Evolutionary conservation across 768 basidiomycete species (phyloP), one percentile per base, ranked within the genome.

Genomic region (Phaffia australis): DNA sequence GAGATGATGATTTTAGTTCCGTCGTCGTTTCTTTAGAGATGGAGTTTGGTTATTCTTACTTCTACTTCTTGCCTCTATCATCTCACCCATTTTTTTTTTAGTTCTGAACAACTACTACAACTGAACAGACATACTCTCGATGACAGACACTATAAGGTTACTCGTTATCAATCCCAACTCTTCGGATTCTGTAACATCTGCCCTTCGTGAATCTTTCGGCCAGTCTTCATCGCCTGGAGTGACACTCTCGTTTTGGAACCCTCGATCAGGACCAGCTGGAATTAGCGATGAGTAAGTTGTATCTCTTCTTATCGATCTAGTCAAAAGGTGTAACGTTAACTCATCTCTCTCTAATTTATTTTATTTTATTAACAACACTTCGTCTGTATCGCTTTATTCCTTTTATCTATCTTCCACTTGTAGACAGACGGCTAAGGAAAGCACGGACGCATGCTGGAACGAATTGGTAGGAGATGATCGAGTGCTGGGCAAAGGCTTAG

Each of bases 151-250:
- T 21, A 52, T 56, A 21, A 23, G 56, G 7, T 32, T 72, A 9
- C 68, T 72, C 30, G 27, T 72, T 60, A 69, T 72, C 71, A 72
- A 72, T 51, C 71, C 71, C n/a, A 72, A 72, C 54, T 69, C 69
- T 42, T 70, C 71, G 5, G 21, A 8, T 0, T 54, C 63, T 50
- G 69, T 72, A 30, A 72, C 71, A 1, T 57, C 50, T 4, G 71
- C 70, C 1, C 57, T 72, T 9, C 42, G 27, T 3, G 49, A 27
- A 2, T 42, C 70, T 6, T 66, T 72, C 46, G 52, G 58, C 4
- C 57, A 67, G 3, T 35, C 55, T 25, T 63, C 63, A 25, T 59
- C 61, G 1, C 35, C 65, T 7, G 46, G 54, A 32, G 3, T 19
- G 5, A 47, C 70, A 32, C 4, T 27, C 27, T 70, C 60, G 55